These are phyloP conservation scores for Geranium incanum DNA, from an alignment of 441 rosid species.

Conservation along the genomic window DNA sequence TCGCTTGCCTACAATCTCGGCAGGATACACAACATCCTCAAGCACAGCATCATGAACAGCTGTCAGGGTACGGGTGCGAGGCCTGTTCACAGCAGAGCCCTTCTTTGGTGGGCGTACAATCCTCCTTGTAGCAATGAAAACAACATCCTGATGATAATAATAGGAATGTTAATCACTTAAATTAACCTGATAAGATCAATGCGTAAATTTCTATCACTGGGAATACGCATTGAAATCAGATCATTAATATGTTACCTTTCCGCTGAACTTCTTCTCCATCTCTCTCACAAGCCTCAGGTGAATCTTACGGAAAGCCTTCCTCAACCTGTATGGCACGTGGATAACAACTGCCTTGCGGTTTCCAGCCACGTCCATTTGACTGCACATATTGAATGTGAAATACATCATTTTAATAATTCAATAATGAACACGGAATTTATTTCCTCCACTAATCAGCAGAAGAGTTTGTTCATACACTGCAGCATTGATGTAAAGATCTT, in stretches of 20 bases:
- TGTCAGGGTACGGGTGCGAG: constrained; percentile 74
- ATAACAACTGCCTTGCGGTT: constrained; percentile 77
- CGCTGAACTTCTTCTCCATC: constrained; percentile 84
- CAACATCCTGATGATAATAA: constrained; percentile 45
- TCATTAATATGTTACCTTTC: constrained; percentile 40
- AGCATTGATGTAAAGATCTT: constrained; percentile 72
- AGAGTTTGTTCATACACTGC: constrained; percentile 42
- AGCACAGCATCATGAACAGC: constrained; percentile 78
- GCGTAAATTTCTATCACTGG: neutral
- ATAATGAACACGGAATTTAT: neutral
- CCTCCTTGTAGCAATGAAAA: constrained; percentile 63
- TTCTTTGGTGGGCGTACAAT: constrained; percentile 80
- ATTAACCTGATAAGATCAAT: neutral
- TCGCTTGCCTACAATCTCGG: constrained; percentile 86
- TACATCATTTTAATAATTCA: neutral
- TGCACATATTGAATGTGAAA: constrained; percentile 19
- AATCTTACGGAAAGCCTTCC: constrained; percentile 77
- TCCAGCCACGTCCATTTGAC: constrained; percentile 72
- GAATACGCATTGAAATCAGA: neutral
- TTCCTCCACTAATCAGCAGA: neutral
- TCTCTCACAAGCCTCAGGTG: constrained; percentile 78
- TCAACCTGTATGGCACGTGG: constrained; percentile 74
- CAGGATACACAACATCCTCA: constrained; percentile 72
- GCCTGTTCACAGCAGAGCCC: constrained; percentile 81
- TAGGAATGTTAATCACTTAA: neutral